Evolutionary conservation across 768 basidiomycete genomes (phyloP), one percentile per base, ranked within the genome.

Genomic region (Pisolithus tinctorius): DNA sequence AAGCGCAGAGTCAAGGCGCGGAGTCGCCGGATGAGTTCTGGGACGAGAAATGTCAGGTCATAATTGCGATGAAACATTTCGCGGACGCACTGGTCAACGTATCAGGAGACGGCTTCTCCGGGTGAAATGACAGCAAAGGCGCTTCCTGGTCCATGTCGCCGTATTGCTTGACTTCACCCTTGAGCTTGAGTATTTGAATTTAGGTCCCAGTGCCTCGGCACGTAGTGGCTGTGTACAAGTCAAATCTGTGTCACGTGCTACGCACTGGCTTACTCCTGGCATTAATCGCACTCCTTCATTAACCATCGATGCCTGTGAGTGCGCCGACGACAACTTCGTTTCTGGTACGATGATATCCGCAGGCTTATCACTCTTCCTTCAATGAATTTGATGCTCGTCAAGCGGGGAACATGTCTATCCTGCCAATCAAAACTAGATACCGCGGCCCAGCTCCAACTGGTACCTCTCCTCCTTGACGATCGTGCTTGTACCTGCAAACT

Each of bases 341-440:
- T 11, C 31, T 11, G 13, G 30, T 29, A 27, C 23, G 42, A 45
- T 47, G 16, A 27, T 14, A 45, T 23, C 3, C 57, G 5, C 52
- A 98, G 96, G 95, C 95, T 20, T 99, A 99, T 66, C 95, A 99
- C 69, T 97, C 96, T 3, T 74, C 89, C 4, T 82, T 93, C 67
- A 96, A 96, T 70, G 91, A 93, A 55, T 81, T 83, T 40, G 77
- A 95, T 65, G 77, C 81, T 20, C 79, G 87, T 52, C 84, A 84
- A 63, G 84, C 93, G 48, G 96, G 96, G 47, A 98, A 97, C 67
- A 80, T 93, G 67, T 78, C 85, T 48, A 73, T 98, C 61, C 75
- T 98, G 55, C 93, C 96, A 30, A 89, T 99, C 71, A 86, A 82
- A 68, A 93, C 93, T 48, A 86, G 80, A 68, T 81, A 95, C 63